Evolutionary conservation across 208 protist genomes (phyloP), one percentile per base, ranked within the genome.

Genomic region (Acanthamoeba quina): DNA sequence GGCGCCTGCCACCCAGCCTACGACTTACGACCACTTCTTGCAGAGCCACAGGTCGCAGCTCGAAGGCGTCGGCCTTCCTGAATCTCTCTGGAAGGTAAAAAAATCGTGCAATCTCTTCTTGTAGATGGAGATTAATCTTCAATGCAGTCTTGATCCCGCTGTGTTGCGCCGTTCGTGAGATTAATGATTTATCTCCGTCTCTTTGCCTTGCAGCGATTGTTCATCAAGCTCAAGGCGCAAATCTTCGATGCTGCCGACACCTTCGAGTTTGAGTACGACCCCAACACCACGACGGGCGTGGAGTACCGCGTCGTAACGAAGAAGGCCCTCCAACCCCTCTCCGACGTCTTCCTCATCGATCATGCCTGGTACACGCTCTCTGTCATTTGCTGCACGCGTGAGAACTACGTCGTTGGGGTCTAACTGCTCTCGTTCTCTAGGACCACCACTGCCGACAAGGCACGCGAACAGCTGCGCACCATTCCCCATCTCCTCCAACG

Each of bases 201-300:
- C 11, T 4, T 5, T 68, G 9, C 62, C 26, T 26, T 4, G 11
- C 56, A 89, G 82, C 82, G 82, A 26, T 44, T 89, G 47, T 89
- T 89, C 52, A 89, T 89, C 82, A 89, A 89, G 82, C 52, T 89
- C 17, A 89, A 89, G 82, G 82, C 82, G 17, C 54, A 66, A 44
- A 58, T 89, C 54, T 89, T 89, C 60, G 82, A 89, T 31, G 82
- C 82, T 34, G 56, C 31, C 49, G 56, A 89, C 29, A 26, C 82
- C 11, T 89, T 89, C 82, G 82, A 89, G 44, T 89, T 89, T 49
- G 82, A 58, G 54, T 89, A 89, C 56, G 82, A 89, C 29, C 82
- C 82, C 47, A 58, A 89, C 82, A 89, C 82, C 15, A 89, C 52
- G 24, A 66, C 54, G 6, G 82, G 54, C 44, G 82, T 89, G 29